Evolutionary conservation across 768 basidiomycete genomes (phyloP).

Genomic region (Panaeolus cyanescens): DNA sequence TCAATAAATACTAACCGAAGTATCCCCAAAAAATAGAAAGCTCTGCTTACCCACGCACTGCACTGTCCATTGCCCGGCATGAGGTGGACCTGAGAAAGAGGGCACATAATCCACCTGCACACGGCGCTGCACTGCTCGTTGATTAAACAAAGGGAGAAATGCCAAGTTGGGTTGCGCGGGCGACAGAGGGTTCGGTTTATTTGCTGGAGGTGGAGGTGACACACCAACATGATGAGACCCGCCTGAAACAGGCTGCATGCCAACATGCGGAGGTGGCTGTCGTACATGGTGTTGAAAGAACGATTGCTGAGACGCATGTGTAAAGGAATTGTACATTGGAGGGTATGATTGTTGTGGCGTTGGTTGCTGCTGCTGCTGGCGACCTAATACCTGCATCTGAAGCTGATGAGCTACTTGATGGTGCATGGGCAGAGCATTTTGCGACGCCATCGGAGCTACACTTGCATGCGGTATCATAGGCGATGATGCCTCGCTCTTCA

Average conservation of each 20-base stretch:
- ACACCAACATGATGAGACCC: constrained; percentile 7
- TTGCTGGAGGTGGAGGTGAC: constrained; percentile 13
- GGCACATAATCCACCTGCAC: constrained; percentile 63
- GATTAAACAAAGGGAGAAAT: constrained; percentile 75
- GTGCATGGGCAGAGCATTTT: not conserved
- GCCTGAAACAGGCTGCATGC: constrained; percentile 10
- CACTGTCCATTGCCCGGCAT: constrained; percentile 68
- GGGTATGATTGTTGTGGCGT: not conserved
- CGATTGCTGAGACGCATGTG: not conserved
- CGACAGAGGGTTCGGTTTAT: constrained; percentile 53
- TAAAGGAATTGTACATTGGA: not conserved
- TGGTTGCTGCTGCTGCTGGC: not conserved
- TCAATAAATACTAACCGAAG: not conserved
- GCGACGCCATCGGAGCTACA: not conserved
- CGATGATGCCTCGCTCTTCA: constrained; percentile 37
- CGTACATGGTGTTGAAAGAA: constrained; percentile 12
- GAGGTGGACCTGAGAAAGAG: constrained; percentile 62
- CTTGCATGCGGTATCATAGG: constrained; percentile 14
- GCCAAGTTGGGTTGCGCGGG: constrained; percentile 66
- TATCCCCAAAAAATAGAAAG: constrained; percentile 6
- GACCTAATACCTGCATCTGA: not conserved
- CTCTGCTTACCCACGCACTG: constrained; percentile 60
- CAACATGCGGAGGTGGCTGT: constrained; percentile 27
- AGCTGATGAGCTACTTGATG: not conserved
- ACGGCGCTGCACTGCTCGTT: constrained; percentile 67